Conservation (phyloP, 2,329 filamentous ascomycete species). For the Fusarium siculi region DNA sequence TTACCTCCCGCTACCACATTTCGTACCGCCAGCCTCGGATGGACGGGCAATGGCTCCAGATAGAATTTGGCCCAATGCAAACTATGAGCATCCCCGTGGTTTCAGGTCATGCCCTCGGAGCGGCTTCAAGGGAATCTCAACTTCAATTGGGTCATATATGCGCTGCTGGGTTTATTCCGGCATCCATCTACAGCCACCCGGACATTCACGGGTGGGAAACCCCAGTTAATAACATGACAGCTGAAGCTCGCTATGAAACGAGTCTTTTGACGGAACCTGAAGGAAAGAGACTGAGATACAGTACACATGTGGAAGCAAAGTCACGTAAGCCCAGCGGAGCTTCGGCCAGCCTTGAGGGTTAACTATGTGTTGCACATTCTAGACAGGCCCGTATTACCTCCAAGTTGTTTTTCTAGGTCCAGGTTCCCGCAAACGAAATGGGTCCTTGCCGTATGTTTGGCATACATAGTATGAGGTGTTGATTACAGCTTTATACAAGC, state of each 20-base stretch:
- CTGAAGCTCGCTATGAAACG: neutral
- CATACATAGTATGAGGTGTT: constrained; percentile 7
- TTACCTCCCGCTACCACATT: neutral
- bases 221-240: neutral
- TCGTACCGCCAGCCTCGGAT: constrained; percentile 23
- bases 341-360: constrained; percentile 13
- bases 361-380: constrained; percentile 6
- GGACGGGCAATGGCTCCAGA: constrained; percentile 28
- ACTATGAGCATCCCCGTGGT: constrained; percentile 14
- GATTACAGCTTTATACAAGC: constrained; percentile 23
- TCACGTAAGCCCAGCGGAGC: constrained; percentile 9
- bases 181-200: constrained; percentile 10
- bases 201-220: constrained; percentile 5
- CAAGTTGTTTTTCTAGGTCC: neutral
- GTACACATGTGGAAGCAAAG: neutral
- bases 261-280: neutral
- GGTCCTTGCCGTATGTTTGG: constrained; percentile 30
- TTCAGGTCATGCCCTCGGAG: constrained; percentile 18
- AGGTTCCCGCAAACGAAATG: constrained; percentile 8
- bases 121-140: neutral
- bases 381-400: neutral
- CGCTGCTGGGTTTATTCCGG: neutral
- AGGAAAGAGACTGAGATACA: neutral
- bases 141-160: neutral
- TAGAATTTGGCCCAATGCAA: constrained; percentile 23